Conservation (phyloP, 352 stramenopile species). For the Phytophthora sp. region DNA sequence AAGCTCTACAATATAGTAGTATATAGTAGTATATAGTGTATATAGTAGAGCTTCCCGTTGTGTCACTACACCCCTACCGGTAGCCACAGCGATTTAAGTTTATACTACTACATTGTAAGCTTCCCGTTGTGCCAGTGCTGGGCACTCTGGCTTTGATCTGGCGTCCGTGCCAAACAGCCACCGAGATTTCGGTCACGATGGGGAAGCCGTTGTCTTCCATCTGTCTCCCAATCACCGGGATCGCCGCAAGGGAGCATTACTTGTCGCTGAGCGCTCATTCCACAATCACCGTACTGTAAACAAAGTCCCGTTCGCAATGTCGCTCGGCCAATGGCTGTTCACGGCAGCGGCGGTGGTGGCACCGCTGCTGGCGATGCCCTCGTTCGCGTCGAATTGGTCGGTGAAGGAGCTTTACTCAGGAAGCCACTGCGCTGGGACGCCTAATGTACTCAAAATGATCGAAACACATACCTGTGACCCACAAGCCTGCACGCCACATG, state of each 20-base stretch:
- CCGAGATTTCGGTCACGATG: slow-evolving; percentile 36
- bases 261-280: slow-evolving; percentile 31
- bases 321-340: slow-evolving; percentile 22
- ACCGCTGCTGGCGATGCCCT: slow-evolving; percentile 13
- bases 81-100: no score
- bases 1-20: no score
- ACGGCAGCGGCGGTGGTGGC: slow-evolving; percentile 7
- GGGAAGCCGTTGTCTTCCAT: slow-evolving; percentile 25
- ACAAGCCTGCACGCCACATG: slow-evolving; percentile 27
- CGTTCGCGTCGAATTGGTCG: slow-evolving; percentile 28
- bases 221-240: slow-evolving; percentile 38
- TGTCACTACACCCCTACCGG: no score
- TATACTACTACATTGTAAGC: no score
- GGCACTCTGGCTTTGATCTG: slow-evolving; percentile 25
- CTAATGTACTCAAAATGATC: slow-evolving; percentile 34
- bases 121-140: slow-evolving; percentile 18
- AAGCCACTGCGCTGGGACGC: slow-evolving; percentile 39
- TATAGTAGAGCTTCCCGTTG: slow-evolving; percentile 18
- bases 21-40: no score
- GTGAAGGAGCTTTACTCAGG: slow-evolving; percentile 35
- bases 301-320: slow-evolving; percentile 17
- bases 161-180: slow-evolving; percentile 22
- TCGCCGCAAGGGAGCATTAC: no score
- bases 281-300: slow-evolving; percentile 14
- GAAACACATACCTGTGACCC: slow-evolving; percentile 22